Percentiles rank a stretch among this genome's conserved stretches.
Evolutionary conservation across 768 basidiomycete genomes (phyloP).

Genomic region (Mycena sanguinolenta): DNA sequence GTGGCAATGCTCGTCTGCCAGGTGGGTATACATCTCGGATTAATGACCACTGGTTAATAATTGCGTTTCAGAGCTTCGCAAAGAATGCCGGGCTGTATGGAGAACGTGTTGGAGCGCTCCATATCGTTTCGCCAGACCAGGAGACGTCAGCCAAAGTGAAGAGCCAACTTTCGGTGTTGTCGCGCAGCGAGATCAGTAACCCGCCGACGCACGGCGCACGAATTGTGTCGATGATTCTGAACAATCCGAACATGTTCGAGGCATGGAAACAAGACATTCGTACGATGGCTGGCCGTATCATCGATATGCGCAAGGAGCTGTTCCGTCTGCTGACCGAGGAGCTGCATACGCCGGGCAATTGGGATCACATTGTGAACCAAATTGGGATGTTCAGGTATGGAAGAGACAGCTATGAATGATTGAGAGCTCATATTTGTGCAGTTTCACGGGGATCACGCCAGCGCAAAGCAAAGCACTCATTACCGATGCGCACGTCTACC

Average conservation of each 20-base stretch:
- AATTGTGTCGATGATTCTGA: constrained; percentile 87
- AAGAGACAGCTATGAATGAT: not conserved
- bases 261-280: constrained; percentile 93
- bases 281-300: constrained; percentile 95
- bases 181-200: constrained; percentile 95
- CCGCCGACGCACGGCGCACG: constrained; percentile 94
- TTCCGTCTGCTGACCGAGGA: constrained; percentile 80
- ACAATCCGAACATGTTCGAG: constrained; percentile 77
- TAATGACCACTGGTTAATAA: not conserved
- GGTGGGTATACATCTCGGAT: constrained; percentile 58
- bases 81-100: constrained; percentile 97
- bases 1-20: constrained; percentile 91
- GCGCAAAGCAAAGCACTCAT: constrained; percentile 77
- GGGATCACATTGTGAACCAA: constrained; percentile 96
- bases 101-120: constrained; percentile 95
- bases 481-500: constrained; percentile 84
- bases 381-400: constrained; percentile 96
- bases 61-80: constrained; percentile 84
- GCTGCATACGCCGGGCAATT: constrained; percentile 89
- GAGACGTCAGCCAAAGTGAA: constrained; percentile 81
- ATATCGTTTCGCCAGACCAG: constrained; percentile 74
- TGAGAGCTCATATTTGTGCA: constrained; percentile 44
- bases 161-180: constrained; percentile 92
- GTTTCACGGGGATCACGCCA: constrained; percentile 86
- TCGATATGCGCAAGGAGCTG: constrained; percentile 89